Evolutionary conservation across 331 rosid species (phyloP), one percentile per base, ranked within the genome.

Genomic region (Acacia pycnantha): DNA sequence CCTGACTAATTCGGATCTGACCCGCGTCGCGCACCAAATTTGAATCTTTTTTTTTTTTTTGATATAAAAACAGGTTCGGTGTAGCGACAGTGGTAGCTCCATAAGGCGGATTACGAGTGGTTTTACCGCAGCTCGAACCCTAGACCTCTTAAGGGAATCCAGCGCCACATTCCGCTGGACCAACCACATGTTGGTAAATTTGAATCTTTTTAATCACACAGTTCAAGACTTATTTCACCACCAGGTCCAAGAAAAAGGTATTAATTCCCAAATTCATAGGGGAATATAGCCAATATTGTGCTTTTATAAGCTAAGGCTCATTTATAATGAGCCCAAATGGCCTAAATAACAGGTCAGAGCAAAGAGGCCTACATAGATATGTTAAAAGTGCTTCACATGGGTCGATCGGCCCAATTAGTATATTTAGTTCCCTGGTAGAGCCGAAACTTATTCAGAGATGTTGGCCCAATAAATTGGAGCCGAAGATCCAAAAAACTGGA

Each of bases 381-480:
- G 13, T 65, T 3, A 16, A 2, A 1, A n/a, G 5, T 8, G 40
- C 14, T 16, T 26, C 10, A 64, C 9, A 6, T 11, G 37, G 68
- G 37, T 26, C 37, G 8, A 1, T 26, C 3, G 33, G 37, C 37
- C 68, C 35, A 61, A 12, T 11, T 24, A 51, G 58, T 1, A 3
- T 1, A 9, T 4, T 11, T 22, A 10, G 15, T 11, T 3, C 16
- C 14, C 66, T 4, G 0, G 33, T 0, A 58, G 31, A 58, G 8
- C n/a, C 2, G 11, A 24, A 11, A 1, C 65, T 5, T 5, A 8
- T 4, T 21, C 8, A 19, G 29, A 24, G 50, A 41, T 2, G 4
- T 31, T 73, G 88, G 77, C 85, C 74, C 56, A 10, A 9, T 24
- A 76, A 76, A 15, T 70, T 0, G 2, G 0, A 73, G 80, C 89